Percentiles rank a stretch among this genome's conserved stretches.
phyloP scores from a whole-genome alignment of 148 eudicot genomes.

The Vaccinium corymbosum region DNA sequence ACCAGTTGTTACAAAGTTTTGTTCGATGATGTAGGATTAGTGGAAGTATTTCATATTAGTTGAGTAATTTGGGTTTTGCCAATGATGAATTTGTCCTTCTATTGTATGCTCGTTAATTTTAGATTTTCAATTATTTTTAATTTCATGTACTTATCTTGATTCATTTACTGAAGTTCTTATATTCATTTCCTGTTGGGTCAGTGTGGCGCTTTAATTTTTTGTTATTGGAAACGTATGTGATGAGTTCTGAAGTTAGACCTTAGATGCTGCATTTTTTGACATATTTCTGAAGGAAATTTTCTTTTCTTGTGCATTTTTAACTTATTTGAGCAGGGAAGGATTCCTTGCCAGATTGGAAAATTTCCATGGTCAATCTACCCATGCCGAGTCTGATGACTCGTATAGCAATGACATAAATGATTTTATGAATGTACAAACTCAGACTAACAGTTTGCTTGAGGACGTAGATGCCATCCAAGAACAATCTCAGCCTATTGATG shows the following conservation, averaged over 20 bases:
- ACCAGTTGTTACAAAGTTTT: background rate
- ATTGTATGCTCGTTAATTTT: background rate
- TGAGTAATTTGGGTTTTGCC: background rate
- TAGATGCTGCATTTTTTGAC: background rate
- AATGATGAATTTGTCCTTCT: background rate
- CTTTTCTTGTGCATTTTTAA: background rate
- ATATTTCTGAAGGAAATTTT: background rate
- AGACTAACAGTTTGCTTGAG: slow-evolving; percentile 34
- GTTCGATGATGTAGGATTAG: background rate
- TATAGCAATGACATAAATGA: slow-evolving; percentile 25
- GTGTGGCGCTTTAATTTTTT: background rate
- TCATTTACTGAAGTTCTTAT: background rate
- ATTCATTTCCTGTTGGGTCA: background rate
- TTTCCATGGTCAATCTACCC: slow-evolving; percentile 32
- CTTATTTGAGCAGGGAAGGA: slow-evolving; percentile 64
- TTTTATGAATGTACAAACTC: slow-evolving; percentile 30
- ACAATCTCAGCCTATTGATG: slow-evolving; percentile 26
- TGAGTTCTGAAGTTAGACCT: background rate
- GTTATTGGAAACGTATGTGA: background rate
- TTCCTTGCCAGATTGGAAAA: slow-evolving; percentile 66
- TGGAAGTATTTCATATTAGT: background rate
- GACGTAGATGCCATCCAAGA: slow-evolving; percentile 26
- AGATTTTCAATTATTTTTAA: background rate
- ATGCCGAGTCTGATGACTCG: slow-evolving; percentile 37
- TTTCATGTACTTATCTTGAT: background rate